Evolutionary conservation across 805 yeast species (phyloP), one percentile per base, ranked within the genome.

Genomic region (Metschnikowia santaceciliae): DNA sequence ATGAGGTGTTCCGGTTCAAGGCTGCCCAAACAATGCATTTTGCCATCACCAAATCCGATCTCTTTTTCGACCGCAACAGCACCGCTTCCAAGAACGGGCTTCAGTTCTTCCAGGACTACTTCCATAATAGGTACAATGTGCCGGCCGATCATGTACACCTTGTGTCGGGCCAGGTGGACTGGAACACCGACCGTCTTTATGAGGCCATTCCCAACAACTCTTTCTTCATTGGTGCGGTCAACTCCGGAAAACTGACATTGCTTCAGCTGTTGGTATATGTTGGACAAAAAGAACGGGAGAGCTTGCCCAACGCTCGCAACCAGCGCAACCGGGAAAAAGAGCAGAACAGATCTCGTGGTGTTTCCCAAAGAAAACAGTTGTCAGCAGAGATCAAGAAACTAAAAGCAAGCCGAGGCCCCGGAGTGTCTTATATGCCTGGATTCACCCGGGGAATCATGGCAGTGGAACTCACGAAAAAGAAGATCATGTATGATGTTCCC

Each of bases 211-310:
- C 72, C 4, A 60, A 62, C 35, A 66, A 69, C 32, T 63, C 78
- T 6, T 83, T 79, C 59, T 64, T 87, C 32, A 68, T 86, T 19
- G 95, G 95, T 1, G 76, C 75, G 52, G 81, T 85, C 10, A 87
- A 87, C 60, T 75, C 80, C 13, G 95, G 95, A 0, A 87, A 87
- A 62, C 81, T 89, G 2, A 74, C 85, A 1, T 56, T 87, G 35
- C 72, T 85, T 1, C 79, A 76, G 55, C 60, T 81, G 17, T 55
- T 85, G 17, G 53, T 78, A 23, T 65, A 62, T 44, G 48, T 50
- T 2, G 56, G 53, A 7, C 51, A 49, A 4, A 48, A 49, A 32
- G 50, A 35, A 22, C 43, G 51, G 5, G 52, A 43, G 5, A 32
- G 32, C 13, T 40, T 54, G 19, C 61, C 59, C 1, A 57, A 56